Evolutionary conservation across 805 yeast genomes (phyloP).

Genomic region (Candida silvatica): DNA sequence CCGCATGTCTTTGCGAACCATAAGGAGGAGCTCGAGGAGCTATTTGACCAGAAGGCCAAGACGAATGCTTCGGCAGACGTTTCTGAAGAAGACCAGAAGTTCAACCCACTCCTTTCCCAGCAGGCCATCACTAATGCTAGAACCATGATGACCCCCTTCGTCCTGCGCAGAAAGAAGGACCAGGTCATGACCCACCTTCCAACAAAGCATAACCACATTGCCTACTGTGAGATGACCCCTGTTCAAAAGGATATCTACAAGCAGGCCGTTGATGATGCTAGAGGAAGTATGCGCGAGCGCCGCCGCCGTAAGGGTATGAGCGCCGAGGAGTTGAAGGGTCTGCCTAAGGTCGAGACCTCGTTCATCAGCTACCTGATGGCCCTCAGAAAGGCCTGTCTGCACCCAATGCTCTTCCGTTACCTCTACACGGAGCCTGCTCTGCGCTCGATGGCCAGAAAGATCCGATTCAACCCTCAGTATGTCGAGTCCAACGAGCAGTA

Average conservation of each 20-base stretch:
- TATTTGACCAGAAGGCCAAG: constrained; percentile 82
- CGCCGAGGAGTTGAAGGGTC: constrained; percentile 25
- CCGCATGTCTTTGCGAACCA: constrained; percentile 77
- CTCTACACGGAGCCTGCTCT: constrained; percentile 49
- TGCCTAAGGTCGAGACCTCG: constrained; percentile 15
- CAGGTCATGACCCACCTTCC: constrained; percentile 92
- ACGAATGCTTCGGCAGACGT: constrained; percentile 36
- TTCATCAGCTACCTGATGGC: constrained; percentile 73
- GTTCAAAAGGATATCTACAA: constrained; percentile 54
- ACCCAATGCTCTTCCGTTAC: constrained; percentile 77
- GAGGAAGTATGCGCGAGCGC: constrained; percentile 31
- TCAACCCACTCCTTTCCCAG: constrained; percentile 76
- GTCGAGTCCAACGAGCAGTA: constrained; percentile 63
- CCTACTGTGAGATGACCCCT: constrained; percentile 54
- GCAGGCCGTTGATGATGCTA: constrained; percentile 40
- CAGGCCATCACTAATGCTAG: constrained; percentile 92
- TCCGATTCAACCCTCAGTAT: constrained; percentile 77
- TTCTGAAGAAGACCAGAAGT: constrained; percentile 32
- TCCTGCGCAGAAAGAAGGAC: constrained; percentile 81
- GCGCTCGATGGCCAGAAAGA: constrained; percentile 62
- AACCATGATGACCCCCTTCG: constrained; percentile 98
- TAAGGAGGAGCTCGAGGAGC: constrained; percentile 69
- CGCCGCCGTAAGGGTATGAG: constrained; percentile 31
- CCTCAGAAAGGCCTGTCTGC: constrained; percentile 86
- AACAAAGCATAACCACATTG: constrained; percentile 54